Base-by-base conservation (phyloP, 257 asterid species). In the Knoxia roxburghii region DNA sequence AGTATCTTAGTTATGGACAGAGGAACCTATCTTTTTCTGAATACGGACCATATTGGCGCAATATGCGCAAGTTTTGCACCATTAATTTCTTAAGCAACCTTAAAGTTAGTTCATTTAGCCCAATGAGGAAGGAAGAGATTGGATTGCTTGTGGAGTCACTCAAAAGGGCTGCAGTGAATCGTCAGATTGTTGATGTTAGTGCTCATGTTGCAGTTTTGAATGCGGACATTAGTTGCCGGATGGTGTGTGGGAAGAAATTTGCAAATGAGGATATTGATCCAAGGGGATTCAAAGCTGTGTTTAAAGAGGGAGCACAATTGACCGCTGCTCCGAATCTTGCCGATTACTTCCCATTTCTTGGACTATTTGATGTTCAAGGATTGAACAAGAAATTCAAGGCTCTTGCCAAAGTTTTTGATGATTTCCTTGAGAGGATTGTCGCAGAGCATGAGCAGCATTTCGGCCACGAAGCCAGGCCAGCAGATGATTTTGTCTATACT, bases 11-110 rank as follows among this genome's bases (percentile, higher is more conserved):
- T 0, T 85, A 78, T 68, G 83, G 73, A 13, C 81, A 79, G 29
- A 73, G 78, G 21, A 77, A 59, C 73, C 40, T 78, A 4, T 18
- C 74, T 0, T 82, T 80, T 14, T 80, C 71, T 2, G 5, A 49
- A 3, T 85, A 82, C 27, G 88, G 88, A 0, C 69, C 82, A 0
- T 78, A 78, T 59, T 85, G 86, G 90, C 86, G 88, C 20, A 80
- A 78, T 65, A 82, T 85, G 80, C 80, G 82, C 1, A 85, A 85
- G 49, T 51, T 85, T 0, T 85, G 83, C 73, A 77, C 77, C 21
- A 46, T 80, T 26, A 81, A 80, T 62, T 68, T 85, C 56, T 69
- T 85, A 15, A 82, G 81, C 64, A 59, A 6, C 48, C 72, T 15
- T 2, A 85, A 79, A 56, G 80, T 78, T 61, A 68, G 12, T 57